Conservation (phyloP, 2,329 filamentous ascomycete genomes). For the Westerdykella aurantiaca region DNA sequence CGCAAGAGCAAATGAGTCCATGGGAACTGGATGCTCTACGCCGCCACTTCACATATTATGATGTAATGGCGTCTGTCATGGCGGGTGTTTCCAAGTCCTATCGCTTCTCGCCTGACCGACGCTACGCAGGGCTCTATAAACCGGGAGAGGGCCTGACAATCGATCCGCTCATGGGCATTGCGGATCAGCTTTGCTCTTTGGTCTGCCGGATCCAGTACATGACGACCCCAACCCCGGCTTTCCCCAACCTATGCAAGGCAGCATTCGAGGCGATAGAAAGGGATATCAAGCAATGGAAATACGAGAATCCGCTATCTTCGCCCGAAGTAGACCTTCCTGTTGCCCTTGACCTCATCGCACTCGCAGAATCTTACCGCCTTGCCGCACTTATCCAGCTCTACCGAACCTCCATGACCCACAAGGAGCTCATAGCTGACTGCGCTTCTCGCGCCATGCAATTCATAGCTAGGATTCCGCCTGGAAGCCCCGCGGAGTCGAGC, state of each 20-base stretch:
- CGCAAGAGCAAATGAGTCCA: conserved; percentile 18
- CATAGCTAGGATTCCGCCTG: conserved; percentile 29
- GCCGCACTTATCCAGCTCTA: conserved; percentile 34
- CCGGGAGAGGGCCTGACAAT: conserved; percentile 22
- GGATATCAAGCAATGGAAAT: conserved; percentile 30
- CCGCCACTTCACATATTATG: conserved; percentile 35
- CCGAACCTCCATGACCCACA: conserved; percentile 24
- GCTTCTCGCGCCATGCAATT: conserved; percentile 33
- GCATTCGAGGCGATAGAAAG: conserved; percentile 28
- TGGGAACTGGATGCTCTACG: conserved; percentile 29
- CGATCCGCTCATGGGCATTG: conserved; percentile 34
- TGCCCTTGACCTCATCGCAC: conserved; percentile 31
- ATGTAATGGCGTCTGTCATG: conserved; percentile 33
- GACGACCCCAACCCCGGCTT: conserved; percentile 26
- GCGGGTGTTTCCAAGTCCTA: conserved; percentile 19
- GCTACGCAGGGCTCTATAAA: conserved; percentile 14
- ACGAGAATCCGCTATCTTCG: conserved; percentile 26
- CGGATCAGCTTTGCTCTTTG: conserved; percentile 29
- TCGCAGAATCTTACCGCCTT: conserved; percentile 32
- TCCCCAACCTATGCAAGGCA: conserved; percentile 29
- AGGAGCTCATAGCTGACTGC: conserved; percentile 19
- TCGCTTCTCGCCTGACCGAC: conserved; percentile 13
- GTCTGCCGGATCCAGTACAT: conserved; percentile 33
- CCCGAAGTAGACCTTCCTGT: conserved; percentile 25
- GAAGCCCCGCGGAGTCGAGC: conserved; percentile 31